Percentiles rank a stretch among this genome's conserved stretches.
Evolutionary conservation across 2,329 filamentous ascomycete species (phyloP).

Genomic region (Colletotrichum tabaci): DNA sequence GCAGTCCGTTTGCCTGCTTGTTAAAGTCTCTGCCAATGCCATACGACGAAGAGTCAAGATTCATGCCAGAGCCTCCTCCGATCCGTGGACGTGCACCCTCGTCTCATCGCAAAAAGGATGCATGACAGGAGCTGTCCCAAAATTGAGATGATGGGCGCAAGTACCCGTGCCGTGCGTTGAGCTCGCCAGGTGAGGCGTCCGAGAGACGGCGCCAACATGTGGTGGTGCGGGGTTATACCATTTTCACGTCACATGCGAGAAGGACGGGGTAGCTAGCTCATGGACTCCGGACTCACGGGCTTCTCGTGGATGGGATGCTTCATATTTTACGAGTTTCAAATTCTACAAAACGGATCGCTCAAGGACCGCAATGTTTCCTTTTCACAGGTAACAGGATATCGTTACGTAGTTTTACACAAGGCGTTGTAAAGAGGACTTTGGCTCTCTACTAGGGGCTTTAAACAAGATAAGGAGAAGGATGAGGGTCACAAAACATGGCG

Average conservation of each 20-base stretch:
- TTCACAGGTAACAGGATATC: conserved; percentile 41
- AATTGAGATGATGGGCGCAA: not conserved
- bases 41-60: not conserved
- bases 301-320: not conserved
- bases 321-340: conserved; percentile 12
- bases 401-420: conserved; percentile 38
- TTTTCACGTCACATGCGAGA: conserved; percentile 16
- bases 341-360: conserved; percentile 35
- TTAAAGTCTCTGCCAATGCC: not conserved
- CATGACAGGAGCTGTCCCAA: not conserved
- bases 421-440: not conserved
- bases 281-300: too few species aligned
- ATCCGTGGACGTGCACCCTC: not conserved
- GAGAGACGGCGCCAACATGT: not conserved
- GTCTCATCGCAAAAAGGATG: not conserved
- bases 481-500: conserved; percentile 16
- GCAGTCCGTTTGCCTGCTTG: not conserved
- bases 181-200: not conserved
- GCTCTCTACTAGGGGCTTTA: conserved; percentile 3
- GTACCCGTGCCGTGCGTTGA: not conserved
- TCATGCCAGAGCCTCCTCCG: not conserved
- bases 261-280: conserved; percentile 6
- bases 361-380: conserved; percentile 33
- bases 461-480: not conserved
- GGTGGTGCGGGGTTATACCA: conserved; percentile 3